phyloP scores from a whole-genome alignment of 768 basidiomycete genomes.

The Phaeotremella skinneri region DNA sequence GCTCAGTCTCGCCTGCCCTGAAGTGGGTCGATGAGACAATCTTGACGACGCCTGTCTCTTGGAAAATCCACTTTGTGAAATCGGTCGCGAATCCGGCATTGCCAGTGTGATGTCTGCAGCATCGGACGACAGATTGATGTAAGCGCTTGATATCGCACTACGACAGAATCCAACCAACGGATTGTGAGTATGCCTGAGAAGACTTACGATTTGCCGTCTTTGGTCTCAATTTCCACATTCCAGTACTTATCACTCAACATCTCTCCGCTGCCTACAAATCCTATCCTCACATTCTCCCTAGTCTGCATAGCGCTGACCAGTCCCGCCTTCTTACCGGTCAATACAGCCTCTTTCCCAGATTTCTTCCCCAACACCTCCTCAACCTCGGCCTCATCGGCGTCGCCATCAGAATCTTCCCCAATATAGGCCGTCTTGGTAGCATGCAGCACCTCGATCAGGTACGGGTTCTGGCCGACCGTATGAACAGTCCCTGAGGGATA shows the following conservation, averaged over 20 bases:
- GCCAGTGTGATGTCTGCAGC: constrained; percentile 58
- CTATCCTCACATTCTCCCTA: constrained; percentile 67
- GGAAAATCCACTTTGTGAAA: constrained; percentile 85
- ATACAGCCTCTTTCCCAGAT: constrained; percentile 62
- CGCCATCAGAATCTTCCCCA: constrained; percentile 57
- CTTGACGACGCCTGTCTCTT: constrained; percentile 74
- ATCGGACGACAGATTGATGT: too few relatives aligned
- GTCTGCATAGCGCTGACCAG: constrained; percentile 90
- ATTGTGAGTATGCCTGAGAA: neutral
- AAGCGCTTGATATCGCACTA: neutral
- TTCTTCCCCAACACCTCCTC: constrained; percentile 58
- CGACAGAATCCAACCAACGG: neutral
- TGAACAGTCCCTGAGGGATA: constrained; percentile 40
- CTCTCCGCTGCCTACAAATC: constrained; percentile 77
- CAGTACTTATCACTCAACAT: constrained; percentile 75
- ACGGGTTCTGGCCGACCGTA: constrained; percentile 56
- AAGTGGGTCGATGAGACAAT: constrained; percentile 70
- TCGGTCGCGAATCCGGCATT: constrained; percentile 74
- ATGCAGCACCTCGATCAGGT: constrained; percentile 74
- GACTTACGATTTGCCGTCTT: constrained; percentile 56
- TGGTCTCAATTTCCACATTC: constrained; percentile 58
- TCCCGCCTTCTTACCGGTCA: constrained; percentile 70
- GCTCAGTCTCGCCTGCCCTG: constrained; percentile 61
- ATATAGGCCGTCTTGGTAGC: constrained; percentile 59
- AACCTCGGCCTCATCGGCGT: constrained; percentile 65